Evolutionary conservation across 768 basidiomycete genomes (phyloP), one percentile per base, ranked within the genome.

Genomic region (Mycena latifolia): DNA sequence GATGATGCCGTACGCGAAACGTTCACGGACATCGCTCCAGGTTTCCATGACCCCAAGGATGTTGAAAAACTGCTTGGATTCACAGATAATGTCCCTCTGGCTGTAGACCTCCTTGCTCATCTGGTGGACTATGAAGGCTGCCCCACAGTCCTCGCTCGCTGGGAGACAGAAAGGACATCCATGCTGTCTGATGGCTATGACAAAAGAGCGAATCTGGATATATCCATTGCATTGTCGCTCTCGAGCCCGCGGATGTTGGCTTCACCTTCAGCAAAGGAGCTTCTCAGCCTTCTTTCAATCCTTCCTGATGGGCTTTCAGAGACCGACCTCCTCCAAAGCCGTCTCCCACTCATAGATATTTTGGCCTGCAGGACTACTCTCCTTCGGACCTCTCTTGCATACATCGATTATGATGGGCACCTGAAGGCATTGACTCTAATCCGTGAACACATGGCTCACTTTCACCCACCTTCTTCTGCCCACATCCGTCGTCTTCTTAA

Each of bases 231-330:
- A 20, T 20, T 64, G 24, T 64, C 63, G 7, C 28, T 64, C 6
- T 39, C 55, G 18, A 58, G 63, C 37, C 63, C 63, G 11, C 33
- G 63, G 15, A 64, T 64, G 27, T 14, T 31, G 4, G 10, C 43
- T 24, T 12, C 7, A 9, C 39, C 55, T 28, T 18, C 20, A n/a
- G 41, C 41, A n/a, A n/a, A n/a, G n/a, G 46, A 28, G 5, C 55
- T 57, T 1, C 24, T 52, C 9, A 57, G 61, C 20, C 45, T 63
- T 25, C 48, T 64, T 2, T 37, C 63, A 10, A 37, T 58, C 11
- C 39, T 64, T 12, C 63, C 63, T 1, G 63, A 64, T 52, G 63
- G 63, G 1, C 28, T 64, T 22, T 55, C 63, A 1, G 55, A 64
- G 18, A n/a, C 18, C 15, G 55, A 57, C n/a, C 37, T 64, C 14